Evolutionary conservation across 202 grass and related monocot genomes (phyloP).

Genomic region (Eragrostis tef): DNA sequence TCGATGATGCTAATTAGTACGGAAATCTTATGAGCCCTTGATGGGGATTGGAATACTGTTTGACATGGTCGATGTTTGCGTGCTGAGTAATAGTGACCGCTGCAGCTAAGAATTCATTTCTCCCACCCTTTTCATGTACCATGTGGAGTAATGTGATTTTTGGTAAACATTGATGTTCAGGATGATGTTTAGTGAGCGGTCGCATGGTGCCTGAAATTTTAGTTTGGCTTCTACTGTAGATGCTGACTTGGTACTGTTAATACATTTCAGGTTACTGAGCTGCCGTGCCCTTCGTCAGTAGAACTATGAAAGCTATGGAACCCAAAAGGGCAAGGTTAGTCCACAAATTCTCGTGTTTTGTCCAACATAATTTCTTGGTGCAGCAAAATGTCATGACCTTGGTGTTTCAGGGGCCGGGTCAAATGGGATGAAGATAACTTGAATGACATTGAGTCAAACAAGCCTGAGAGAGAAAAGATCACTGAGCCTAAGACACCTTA

Average conservation of each 20-base stretch:
- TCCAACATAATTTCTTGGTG: neutral
- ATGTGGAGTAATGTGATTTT: neutral
- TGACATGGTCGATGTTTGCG: neutral
- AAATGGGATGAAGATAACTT: conserved; percentile 72
- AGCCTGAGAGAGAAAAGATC: conserved; percentile 68
- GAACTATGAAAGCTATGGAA: conserved; percentile 38
- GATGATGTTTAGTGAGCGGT: neutral
- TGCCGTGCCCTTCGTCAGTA: neutral
- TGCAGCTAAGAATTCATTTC: neutral
- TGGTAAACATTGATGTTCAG: neutral
- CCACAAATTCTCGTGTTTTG: neutral
- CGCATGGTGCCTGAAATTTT: neutral
- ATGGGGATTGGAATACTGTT: neutral
- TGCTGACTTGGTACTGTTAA: conserved; percentile 5
- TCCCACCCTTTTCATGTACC: neutral
- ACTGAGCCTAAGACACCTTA: conserved; percentile 69
- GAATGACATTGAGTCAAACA: conserved; percentile 63
- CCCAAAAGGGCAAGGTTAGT: conserved; percentile 40
- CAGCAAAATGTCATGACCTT: neutral
- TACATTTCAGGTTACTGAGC: conserved; percentile 1
- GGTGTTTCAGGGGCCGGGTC: conserved; percentile 46
- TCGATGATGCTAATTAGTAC: neutral
- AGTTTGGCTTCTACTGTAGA: conserved; percentile 10
- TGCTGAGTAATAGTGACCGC: neutral
- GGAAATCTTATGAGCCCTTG: neutral